phyloP scores from a whole-genome alignment of 1,139 yeast genomes.

The Kodamaea anthophila region DNA sequence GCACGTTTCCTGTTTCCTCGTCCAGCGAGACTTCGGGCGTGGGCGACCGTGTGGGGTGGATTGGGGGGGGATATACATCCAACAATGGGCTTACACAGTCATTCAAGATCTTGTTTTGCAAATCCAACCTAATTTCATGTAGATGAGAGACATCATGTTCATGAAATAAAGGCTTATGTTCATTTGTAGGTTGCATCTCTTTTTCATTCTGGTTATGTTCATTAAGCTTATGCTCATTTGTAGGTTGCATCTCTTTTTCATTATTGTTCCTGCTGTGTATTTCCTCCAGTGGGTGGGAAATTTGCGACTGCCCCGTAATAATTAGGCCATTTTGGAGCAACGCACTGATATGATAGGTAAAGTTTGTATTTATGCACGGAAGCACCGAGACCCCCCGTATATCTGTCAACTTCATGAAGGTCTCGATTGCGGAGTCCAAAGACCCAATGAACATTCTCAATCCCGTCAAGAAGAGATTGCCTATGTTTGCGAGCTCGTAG shows the following conservation, averaged over 20 bases:
- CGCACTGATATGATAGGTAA: slow-evolving; percentile 84
- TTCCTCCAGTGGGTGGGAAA: slow-evolving; percentile 66
- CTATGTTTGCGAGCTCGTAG: slow-evolving; percentile 76
- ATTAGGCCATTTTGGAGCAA: slow-evolving; percentile 59
- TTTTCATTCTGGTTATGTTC: neutral
- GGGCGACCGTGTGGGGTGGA: slow-evolving; percentile 20
- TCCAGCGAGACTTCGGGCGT: slow-evolving; percentile 9
- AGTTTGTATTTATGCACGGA: slow-evolving; percentile 81
- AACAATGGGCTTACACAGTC: too few species aligned
- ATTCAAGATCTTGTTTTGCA: neutral
- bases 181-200: too few species aligned
- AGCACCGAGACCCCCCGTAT: slow-evolving; percentile 57
- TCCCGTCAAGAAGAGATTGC: slow-evolving; percentile 80
- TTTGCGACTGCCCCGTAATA: slow-evolving; percentile 92
- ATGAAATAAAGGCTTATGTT: too few species aligned
- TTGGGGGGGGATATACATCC: too few species aligned
- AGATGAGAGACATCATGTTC: too few species aligned
- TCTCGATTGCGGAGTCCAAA: slow-evolving; percentile 75
- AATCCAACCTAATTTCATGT: too few species aligned
- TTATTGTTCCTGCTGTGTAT: slow-evolving; percentile 19
- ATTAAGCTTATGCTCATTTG: neutral
- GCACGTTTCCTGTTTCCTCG: slow-evolving; percentile 51
- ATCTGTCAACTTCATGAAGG: slow-evolving; percentile 61
- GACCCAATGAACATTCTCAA: slow-evolving; percentile 79
- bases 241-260: neutral